Conservation (phyloP, 164 flowering plant species). For the Liriodendron chinense region DNA sequence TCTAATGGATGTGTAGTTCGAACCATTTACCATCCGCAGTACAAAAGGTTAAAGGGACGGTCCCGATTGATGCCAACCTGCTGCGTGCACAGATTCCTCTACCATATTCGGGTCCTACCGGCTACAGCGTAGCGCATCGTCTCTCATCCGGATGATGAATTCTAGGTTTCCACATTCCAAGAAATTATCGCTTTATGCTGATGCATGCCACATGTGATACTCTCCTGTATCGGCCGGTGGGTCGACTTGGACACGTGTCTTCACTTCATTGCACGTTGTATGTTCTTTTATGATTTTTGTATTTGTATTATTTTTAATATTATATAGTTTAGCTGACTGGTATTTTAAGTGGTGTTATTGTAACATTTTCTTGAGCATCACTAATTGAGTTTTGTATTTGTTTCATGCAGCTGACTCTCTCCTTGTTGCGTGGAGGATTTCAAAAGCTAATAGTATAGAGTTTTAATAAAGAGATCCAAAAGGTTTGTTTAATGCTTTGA, state of each 20-base stretch:
- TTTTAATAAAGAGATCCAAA: background rate
- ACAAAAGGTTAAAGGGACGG: no score
- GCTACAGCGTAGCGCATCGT: no score
- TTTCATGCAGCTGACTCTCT: background rate
- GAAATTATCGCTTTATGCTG: no score
- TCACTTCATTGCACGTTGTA: background rate
- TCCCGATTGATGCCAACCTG: no score
- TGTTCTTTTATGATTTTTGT: background rate
- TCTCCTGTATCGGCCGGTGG: background rate
- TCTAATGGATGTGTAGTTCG: no score
- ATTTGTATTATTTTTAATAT: constrained; percentile 10
- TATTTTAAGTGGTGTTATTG: background rate
- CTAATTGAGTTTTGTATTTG: background rate
- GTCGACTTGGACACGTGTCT: background rate
- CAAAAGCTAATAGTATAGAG: background rate
- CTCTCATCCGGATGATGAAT: no score
- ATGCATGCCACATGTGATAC: background rate
- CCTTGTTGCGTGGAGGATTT: background rate
- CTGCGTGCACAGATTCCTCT: no score
- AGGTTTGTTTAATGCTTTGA: background rate
- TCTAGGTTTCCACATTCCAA: no score
- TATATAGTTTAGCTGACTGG: constrained; percentile 11
- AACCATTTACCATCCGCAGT: no score
- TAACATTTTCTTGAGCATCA: background rate
- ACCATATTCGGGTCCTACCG: no score